phyloP scores from a whole-genome alignment of 805 yeast species.

The Candida insectorum region DNA sequence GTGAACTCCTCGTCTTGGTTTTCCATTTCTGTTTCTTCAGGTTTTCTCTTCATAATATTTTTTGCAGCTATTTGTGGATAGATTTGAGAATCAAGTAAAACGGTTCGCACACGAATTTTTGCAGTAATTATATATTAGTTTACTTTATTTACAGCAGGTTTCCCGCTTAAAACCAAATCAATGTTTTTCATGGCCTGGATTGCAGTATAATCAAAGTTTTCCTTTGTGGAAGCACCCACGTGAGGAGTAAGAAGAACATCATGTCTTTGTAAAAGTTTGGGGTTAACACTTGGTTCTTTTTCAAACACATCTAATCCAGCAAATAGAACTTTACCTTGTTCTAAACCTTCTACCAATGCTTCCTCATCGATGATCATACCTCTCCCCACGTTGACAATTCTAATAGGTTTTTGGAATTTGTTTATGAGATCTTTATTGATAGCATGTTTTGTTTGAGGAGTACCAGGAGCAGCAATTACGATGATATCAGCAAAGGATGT shows the following conservation, averaged over 20 bases:
- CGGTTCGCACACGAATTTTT: constrained; percentile 4
- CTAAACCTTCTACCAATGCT: constrained; percentile 59
- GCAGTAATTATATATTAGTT: constrained; percentile 5
- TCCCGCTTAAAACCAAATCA: constrained; percentile 29
- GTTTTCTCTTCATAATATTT: constrained; percentile 12
- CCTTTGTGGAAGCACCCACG: constrained; percentile 63
- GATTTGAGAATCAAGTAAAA: background rate
- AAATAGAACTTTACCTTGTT: constrained; percentile 55
- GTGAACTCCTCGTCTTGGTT: background rate
- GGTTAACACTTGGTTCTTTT: constrained; percentile 56
- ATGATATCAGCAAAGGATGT: constrained; percentile 51
- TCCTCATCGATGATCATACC: constrained; percentile 67
- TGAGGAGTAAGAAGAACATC: constrained; percentile 72
- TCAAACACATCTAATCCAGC: constrained; percentile 75
- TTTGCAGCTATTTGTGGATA: constrained; percentile 5
- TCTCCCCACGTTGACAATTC: constrained; percentile 73
- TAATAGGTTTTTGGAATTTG: constrained; percentile 49
- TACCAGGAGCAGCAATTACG: constrained; percentile 65
- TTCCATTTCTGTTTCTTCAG: too few relatives aligned
- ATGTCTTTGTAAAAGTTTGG: constrained; percentile 48
- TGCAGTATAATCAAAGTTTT: constrained; percentile 52
- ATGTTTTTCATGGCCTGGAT: constrained; percentile 54
- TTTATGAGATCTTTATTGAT: constrained; percentile 47
- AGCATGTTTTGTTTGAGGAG: constrained; percentile 53
- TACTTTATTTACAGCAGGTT: constrained; percentile 8